Conservation (phyloP, 176 grass and related monocot genomes). For the Oryza australiensis region DNA sequence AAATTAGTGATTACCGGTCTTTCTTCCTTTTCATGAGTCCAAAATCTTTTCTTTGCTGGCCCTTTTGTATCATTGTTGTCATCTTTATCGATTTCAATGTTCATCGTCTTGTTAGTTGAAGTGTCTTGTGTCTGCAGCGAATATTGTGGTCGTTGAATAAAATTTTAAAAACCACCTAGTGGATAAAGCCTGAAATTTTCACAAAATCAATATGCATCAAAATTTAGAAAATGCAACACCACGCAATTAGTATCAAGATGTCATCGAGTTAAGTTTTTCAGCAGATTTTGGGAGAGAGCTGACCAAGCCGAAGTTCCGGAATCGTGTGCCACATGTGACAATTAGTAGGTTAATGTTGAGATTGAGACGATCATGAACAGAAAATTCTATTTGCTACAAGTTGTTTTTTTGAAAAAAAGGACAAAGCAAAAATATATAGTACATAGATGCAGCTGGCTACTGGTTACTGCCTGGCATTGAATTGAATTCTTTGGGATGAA, state of each 20-base stretch:
- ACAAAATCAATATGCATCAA: no score
- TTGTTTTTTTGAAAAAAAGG: not conserved
- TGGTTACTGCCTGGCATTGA: not conserved
- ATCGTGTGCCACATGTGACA: slow-evolving; percentile 13
- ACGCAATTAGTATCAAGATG: not conserved
- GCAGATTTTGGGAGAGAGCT: slow-evolving; percentile 1
- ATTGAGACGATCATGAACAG: not conserved
- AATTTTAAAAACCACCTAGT: no score
- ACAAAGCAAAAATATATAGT: not conserved
- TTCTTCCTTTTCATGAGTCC: no score
- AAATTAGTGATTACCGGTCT: no score
- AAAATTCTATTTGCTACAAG: not conserved
- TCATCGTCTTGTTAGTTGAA: no score
- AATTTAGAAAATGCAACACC: no score
- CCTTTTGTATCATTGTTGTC: no score
- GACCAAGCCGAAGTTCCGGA: not conserved
- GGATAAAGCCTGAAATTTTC: no score
- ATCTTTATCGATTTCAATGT: no score
- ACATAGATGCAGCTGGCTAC: not conserved
- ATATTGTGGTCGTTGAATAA: no score
- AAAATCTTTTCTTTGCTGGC: no score
- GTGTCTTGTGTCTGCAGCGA: no score
- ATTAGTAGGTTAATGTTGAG: not conserved
- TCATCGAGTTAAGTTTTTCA: slow-evolving; percentile 3
- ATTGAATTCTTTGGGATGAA: not conserved